These are phyloP conservation scores for Lotus japonicus DNA, from an alignment of 306 rosid species.

Conservation along the genomic window DNA sequence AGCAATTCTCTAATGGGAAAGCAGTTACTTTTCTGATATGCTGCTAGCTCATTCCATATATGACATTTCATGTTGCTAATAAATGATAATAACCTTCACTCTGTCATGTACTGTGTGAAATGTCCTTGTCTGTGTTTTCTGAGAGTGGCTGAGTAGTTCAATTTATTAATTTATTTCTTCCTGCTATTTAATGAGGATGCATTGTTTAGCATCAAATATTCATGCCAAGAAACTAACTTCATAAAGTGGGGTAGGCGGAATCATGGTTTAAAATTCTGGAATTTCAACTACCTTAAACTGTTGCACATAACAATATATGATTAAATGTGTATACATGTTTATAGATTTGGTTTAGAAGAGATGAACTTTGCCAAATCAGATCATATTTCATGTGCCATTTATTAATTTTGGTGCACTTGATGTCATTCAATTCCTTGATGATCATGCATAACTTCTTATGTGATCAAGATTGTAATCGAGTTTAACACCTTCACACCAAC, in stretches of 20 bases:
- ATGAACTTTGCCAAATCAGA: not conserved
- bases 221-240: not conserved
- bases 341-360: not conserved
- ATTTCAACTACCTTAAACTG: not conserved
- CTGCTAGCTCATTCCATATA: slow-evolving; percentile 5
- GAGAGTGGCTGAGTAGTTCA: slow-evolving; percentile 7
- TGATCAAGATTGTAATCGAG: too few species aligned
- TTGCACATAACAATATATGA: not conserved
- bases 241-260: slow-evolving; percentile 7
- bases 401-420: too few species aligned
- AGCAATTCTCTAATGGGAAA: not conserved
- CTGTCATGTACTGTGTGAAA: not conserved
- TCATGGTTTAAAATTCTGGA: not conserved
- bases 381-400: not conserved
- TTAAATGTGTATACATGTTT: not conserved
- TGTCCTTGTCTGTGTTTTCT: slow-evolving; percentile 1
- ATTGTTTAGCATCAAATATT: slow-evolving; percentile 4
- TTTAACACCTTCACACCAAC: too few species aligned
- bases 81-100: not conserved
- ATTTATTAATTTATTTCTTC: not conserved
- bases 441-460: too few species aligned
- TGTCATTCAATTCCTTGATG: too few species aligned
- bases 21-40: not conserved
- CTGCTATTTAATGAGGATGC: slow-evolving; percentile 26
- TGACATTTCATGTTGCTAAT: not conserved